These are phyloP conservation scores for Pelargonium australe DNA, from an alignment of 441 rosid genomes.

Conservation along the genomic window DNA sequence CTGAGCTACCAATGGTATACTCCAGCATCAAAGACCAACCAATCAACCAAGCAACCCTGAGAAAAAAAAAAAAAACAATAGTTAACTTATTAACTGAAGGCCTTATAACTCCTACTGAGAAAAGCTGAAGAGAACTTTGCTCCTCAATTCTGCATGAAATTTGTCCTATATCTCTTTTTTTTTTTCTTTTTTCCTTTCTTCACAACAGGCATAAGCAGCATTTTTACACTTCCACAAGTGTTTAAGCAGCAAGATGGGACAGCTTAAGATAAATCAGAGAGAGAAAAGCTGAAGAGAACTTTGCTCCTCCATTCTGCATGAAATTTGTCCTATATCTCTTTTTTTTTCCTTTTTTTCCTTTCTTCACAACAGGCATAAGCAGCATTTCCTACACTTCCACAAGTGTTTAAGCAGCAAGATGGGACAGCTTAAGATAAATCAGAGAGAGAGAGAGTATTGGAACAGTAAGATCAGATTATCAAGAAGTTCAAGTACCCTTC, in stretches of 20 bases:
- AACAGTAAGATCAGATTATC: not conserved
- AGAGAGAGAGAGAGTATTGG: not conserved
- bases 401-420: not conserved
- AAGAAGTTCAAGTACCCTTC: constrained; percentile 57
- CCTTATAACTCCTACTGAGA: not conserved
- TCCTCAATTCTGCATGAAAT: not conserved
- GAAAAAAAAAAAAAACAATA: not conserved
- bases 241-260: constrained; percentile 1
- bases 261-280: not conserved
- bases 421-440: not conserved
- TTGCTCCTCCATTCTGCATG: not conserved
- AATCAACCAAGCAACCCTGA: constrained; percentile 87
- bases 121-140: not conserved
- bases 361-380: too few species aligned
- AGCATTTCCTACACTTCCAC: not conserved
- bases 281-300: not conserved
- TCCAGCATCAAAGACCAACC: constrained; percentile 94
- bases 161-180: not conserved
- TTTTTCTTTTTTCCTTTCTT: too few species aligned
- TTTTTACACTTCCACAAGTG: not conserved
- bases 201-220: not conserved
- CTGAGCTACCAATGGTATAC: constrained; percentile 93
- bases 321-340: too few species aligned
- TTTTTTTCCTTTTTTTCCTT: too few species aligned
- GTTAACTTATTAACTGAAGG: constrained; percentile 10